Base-by-base conservation (phyloP, 2,329 filamentous ascomycete genomes). In the Myriosclerotinia scirpicola region DNA sequence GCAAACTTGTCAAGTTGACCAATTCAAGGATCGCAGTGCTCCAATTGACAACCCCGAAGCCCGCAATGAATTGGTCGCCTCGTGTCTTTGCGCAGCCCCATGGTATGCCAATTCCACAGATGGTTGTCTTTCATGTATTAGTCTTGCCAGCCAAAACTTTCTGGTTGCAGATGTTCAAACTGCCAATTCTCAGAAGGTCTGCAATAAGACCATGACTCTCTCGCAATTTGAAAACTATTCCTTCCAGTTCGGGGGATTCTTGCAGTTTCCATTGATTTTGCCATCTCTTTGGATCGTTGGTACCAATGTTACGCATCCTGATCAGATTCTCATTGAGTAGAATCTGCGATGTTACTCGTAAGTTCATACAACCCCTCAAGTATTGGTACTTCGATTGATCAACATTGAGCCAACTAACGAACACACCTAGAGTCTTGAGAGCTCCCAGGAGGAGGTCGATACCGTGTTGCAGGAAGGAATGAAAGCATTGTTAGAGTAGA, bases 231-330 rank as follows among this genome's bases (percentile, higher is more conserved):
- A 65, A 8, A 54, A 36, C 2, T 11, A 44, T 36, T 36, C 55
- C 1, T 61, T n/a, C 7, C 26, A 54, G 20, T 66, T 61, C 4
- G 64, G 55, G 6, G 2, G 3, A 3, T 17, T 9, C 3, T 11
- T 61, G 17, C 8, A 44, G 2, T 66, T 66, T 6, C 64, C 64
- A 2, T 48, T 66, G 5, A 40, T 42, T 8, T 42, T 66, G 6
- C 64, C 64, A 26, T 61, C 55, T 7, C 30, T 42, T 26, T 36
- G 50, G 46, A n/a, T 65, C 11, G 12, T 6, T 26, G 54, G 42
- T n/a, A 65, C 63, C 0, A n/a, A 40, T 4, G 34, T 59, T 26
- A 52, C 34, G 0, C 22, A 36, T 20, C 63, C 54, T 3, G 54
- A 56, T n/a, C 63, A 65, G 8, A 58, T 59, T 7, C n/a, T 61